Evolutionary conservation across 2,329 filamentous ascomycete species (phyloP).

Genomic region (Chlorencoelia australis): DNA sequence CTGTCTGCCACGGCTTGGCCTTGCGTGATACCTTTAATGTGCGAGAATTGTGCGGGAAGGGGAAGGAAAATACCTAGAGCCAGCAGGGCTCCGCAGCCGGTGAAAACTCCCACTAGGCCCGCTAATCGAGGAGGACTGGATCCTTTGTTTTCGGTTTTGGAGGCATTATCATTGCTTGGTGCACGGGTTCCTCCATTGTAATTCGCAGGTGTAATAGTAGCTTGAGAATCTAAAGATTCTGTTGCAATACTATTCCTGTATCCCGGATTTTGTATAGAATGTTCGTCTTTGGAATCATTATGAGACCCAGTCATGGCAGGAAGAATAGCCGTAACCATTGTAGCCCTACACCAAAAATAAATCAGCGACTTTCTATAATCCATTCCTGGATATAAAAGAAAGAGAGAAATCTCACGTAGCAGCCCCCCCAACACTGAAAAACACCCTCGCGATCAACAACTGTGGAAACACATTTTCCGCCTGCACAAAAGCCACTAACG

Average conservation of each 20-base stretch:
- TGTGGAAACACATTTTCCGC: slow-evolving; percentile 82
- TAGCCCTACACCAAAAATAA: slow-evolving; percentile 47
- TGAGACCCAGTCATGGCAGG: slow-evolving; percentile 52
- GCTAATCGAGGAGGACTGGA: slow-evolving; percentile 56
- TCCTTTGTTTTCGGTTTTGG: slow-evolving; percentile 14
- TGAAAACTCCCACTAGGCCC: slow-evolving; percentile 84
- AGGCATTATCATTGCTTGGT: slow-evolving; percentile 7
- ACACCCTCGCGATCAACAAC: slow-evolving; percentile 69
- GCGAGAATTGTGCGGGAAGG: slow-evolving; percentile 68
- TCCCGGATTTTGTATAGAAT: slow-evolving; percentile 12
- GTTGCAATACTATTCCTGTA: slow-evolving; percentile 47
- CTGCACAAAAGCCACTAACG: slow-evolving; percentile 74
- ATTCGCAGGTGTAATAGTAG: slow-evolving; percentile 62
- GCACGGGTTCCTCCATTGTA: slow-evolving; percentile 25
- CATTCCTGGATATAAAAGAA: too few relatives aligned
- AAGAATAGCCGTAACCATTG: slow-evolving; percentile 94
- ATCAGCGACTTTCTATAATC: slow-evolving; percentile 1
- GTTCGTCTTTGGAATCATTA: slow-evolving; percentile 13
- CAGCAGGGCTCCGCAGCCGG: slow-evolving; percentile 81
- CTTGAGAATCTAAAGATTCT: slow-evolving; percentile 61
- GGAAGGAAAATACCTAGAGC: slow-evolving; percentile 77
- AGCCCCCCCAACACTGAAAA: slow-evolving; percentile 88
- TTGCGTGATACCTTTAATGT: slow-evolving; percentile 60
- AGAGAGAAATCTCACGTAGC: slow-evolving; percentile 51
- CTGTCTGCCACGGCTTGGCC: slow-evolving; percentile 68